A percentile compares a stretch with the other conserved stretches of the same genome.
These are phyloP conservation scores for Quercus tomentella DNA, from an alignment of 331 rosid genomes.

Conservation along the genomic window DNA sequence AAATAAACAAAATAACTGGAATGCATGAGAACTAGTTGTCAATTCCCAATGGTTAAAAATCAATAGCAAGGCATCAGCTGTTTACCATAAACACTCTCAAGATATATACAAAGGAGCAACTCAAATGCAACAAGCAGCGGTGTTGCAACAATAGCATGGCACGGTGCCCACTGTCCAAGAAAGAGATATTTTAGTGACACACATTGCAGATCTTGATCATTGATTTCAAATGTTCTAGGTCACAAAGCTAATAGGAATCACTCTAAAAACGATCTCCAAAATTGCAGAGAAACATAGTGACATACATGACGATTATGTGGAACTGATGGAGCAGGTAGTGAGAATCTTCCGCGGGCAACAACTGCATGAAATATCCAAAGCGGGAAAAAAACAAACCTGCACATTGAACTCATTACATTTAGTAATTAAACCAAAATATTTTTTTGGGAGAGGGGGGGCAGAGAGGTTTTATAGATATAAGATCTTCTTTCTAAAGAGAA, in stretches of 20 bases:
- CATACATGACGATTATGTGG: slow-evolving; percentile 92
- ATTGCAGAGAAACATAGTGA: slow-evolving; percentile 16
- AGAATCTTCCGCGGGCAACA: slow-evolving; percentile 97
- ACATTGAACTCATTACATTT: slow-evolving; percentile 18
- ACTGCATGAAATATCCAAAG: slow-evolving; percentile 92
- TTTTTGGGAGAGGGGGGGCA: not conserved
- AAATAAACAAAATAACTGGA: not conserved
- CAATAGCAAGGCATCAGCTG: slow-evolving; percentile 5
- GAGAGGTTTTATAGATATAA: no score
- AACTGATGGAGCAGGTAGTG: slow-evolving; percentile 94
- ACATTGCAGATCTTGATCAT: not conserved
- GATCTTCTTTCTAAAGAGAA: no score
- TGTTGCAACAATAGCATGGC: slow-evolving; percentile 86
- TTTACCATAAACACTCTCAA: slow-evolving; percentile 80
- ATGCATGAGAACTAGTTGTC: slow-evolving; percentile 9
- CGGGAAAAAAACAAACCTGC: slow-evolving; percentile 81
- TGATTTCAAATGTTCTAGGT: not conserved
- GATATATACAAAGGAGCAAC: slow-evolving; percentile 95
- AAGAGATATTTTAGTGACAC: not conserved
- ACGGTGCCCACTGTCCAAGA: slow-evolving; percentile 97
- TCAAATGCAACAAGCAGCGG: slow-evolving; percentile 95
- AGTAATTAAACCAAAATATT: slow-evolving; percentile 1
- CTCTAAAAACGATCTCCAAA: not conserved
- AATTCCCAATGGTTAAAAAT: slow-evolving; percentile 4
- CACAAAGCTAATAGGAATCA: slow-evolving; percentile 2